Conservation (phyloP, 1,284 basidiomycete genomes). For the Xerocomus minutiporus region DNA sequence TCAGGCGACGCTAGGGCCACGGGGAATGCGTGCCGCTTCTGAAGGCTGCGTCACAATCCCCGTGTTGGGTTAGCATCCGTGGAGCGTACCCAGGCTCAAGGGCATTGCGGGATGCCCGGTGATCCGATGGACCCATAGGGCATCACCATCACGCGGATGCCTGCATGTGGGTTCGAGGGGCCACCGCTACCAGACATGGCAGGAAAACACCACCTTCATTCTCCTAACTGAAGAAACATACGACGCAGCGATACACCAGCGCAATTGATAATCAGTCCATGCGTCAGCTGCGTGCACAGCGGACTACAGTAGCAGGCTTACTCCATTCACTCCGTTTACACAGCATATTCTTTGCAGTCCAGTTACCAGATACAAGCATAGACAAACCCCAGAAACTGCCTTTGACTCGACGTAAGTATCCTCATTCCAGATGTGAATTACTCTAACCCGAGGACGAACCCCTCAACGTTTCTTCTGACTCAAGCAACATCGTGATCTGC, state of each 20-base stretch:
- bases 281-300: constrained; percentile 11
- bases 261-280: constrained; percentile 9
- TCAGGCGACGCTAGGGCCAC: constrained; percentile 11
- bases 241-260: constrained; percentile 17
- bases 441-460: background rate
- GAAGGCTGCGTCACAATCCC: background rate
- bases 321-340: background rate
- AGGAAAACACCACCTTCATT: background rate
- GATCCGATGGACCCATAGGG: constrained; percentile 7
- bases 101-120: constrained; percentile 7
- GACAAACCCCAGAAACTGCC: background rate
- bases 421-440: background rate
- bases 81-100: constrained; percentile 17
- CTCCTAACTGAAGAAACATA: constrained; percentile 8
- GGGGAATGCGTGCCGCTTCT: background rate
- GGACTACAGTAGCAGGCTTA: background rate
- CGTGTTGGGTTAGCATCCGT: background rate
- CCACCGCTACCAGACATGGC: constrained; percentile 2
- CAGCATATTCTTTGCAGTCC: background rate
- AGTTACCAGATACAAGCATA: constrained; percentile 5
- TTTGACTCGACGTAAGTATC: constrained; percentile 15
- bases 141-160: constrained; percentile 21
- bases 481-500: background rate
- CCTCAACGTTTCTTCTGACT: background rate
- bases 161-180: constrained; percentile 12